phyloP scores from a whole-genome alignment of 2,329 filamentous ascomycete species.

The Talaromyces sp. region DNA sequence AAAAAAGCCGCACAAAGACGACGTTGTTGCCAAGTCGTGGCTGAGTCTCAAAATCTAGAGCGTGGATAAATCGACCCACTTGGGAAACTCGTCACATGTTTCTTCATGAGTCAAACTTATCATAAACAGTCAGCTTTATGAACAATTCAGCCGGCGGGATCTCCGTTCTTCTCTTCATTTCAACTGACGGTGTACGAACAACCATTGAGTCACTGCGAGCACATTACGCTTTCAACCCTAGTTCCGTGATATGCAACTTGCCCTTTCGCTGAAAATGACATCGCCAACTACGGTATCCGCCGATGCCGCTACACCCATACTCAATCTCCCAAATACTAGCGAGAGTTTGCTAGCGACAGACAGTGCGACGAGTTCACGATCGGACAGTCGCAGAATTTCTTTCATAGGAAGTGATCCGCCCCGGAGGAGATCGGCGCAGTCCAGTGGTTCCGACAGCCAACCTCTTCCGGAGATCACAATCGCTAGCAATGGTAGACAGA shows the following conservation, averaged over 20 bases:
- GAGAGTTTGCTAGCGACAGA: conserved; percentile 10
- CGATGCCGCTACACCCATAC: conserved; percentile 4
- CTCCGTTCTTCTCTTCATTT: background rate
- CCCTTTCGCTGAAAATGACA: conserved; percentile 7
- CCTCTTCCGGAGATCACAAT: conserved; percentile 24
- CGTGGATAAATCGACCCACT: conserved; percentile 1
- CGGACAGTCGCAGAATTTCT: conserved; percentile 17
- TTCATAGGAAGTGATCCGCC: conserved; percentile 23
- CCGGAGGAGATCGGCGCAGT: conserved; percentile 36
- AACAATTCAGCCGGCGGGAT: background rate
- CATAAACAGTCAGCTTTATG: background rate
- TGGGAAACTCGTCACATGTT: conserved; percentile 14
- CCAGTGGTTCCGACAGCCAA: conserved; percentile 28
- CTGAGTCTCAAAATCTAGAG: conserved; percentile 12
- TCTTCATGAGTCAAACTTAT: background rate
- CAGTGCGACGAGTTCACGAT: conserved; percentile 12
- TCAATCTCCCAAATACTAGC: conserved; percentile 8
- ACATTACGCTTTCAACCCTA: background rate
- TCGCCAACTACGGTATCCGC: background rate
- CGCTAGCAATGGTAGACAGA: conserved; percentile 22
- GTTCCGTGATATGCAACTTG: conserved; percentile 1
- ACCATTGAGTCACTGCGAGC: background rate
- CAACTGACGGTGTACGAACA: background rate
- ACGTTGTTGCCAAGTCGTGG: conserved; percentile 1
- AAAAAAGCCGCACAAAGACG: background rate